These are phyloP conservation scores for Fraxinus sp. DNA, from an alignment of 305 asterid species.

Conservation along the genomic window DNA sequence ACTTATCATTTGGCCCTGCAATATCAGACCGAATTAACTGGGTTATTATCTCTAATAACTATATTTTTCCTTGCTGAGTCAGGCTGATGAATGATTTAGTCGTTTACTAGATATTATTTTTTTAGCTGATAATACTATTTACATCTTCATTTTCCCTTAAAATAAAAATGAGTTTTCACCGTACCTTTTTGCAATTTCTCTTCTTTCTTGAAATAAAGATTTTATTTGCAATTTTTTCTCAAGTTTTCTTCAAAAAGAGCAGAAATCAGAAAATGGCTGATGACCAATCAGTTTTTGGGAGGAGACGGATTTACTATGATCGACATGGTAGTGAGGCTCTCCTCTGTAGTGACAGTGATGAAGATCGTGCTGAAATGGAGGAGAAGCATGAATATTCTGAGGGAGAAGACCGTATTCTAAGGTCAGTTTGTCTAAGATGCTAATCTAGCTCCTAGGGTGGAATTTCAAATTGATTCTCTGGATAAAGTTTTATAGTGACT, in stretches of 20 bases:
- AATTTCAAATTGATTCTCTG: background rate
- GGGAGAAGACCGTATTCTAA: conserved; percentile 74
- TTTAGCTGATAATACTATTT: background rate
- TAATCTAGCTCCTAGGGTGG: background rate
- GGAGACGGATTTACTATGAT: conserved; percentile 89
- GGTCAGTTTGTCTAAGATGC: conserved; percentile 43
- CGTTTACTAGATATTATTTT: background rate
- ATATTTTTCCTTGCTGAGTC: background rate
- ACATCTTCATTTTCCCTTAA: background rate
- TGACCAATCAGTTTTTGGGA: conserved; percentile 92
- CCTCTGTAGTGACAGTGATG: conserved; percentile 97
- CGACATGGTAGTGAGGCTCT: conserved; percentile 87
- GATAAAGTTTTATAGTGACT: background rate
- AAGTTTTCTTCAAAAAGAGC: conserved; percentile 51
- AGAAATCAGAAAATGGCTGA: conserved; percentile 99
- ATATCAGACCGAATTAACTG: background rate
- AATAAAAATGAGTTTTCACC: conserved; percentile 13
- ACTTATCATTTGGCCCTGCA: background rate
- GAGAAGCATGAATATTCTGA: conserved; percentile 77
- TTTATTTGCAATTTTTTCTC: conserved; percentile 38
- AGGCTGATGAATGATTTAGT: background rate
- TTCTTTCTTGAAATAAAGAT: conserved; percentile 12
- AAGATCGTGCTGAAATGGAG: conserved; percentile 62
- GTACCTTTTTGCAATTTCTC: conserved; percentile 12
- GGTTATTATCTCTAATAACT: background rate